Base-by-base conservation (phyloP, 441 rosid genomes). In the Corymbia calophylla region DNA sequence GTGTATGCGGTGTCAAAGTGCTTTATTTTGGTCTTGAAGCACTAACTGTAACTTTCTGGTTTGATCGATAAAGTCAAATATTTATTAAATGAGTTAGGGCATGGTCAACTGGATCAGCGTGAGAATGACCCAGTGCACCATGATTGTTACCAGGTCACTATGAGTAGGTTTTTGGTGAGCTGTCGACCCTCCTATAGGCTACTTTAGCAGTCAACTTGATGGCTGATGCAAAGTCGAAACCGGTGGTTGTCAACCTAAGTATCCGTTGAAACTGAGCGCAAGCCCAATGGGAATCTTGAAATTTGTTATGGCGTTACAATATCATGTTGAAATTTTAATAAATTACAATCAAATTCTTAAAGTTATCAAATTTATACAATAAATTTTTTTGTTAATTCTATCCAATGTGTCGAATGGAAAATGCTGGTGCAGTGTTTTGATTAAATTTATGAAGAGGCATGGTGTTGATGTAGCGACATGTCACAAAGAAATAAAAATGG, bases 21-120 rank as follows among this genome's bases (percentile, higher is more conserved):
- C 86, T 77, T 90, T 86, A 53, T 56, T 60, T 62, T 89, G 49
- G 47, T 56, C 70, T 62, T 88, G 49, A 81, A 84, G 88, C 89
- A 90, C 53, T 58, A 87, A 58, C 5, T 44, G 64, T 44, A 27
- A 58, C 21, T 19, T 23, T 18, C 51, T 23, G 23, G 70, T 3
- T 62, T 62, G 17, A 56, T 87, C 82, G 29, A 25, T 84, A 9
- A 89, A 85, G 89, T 89, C 88, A 89, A 92, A 88, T 16, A 27
- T 55, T 87, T 89, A 81, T 27, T 48, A 86, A 56, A 21, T 54
- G 77, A 49, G 87, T 70, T 6, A 25, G 23, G 84, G n/a, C 18
- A 35, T 8, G 31, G 88, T 89, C 91, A 91, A 91, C 88, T 88
- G 47, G 86, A 66, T 44, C 7, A 86, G 81, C 48, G 86, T 66